A percentile compares a stretch with the other conserved stretches of the same genome.
These are phyloP conservation scores for Suillus americanus DNA, from an alignment of 768 basidiomycete genomes.

Conservation along the genomic window DNA sequence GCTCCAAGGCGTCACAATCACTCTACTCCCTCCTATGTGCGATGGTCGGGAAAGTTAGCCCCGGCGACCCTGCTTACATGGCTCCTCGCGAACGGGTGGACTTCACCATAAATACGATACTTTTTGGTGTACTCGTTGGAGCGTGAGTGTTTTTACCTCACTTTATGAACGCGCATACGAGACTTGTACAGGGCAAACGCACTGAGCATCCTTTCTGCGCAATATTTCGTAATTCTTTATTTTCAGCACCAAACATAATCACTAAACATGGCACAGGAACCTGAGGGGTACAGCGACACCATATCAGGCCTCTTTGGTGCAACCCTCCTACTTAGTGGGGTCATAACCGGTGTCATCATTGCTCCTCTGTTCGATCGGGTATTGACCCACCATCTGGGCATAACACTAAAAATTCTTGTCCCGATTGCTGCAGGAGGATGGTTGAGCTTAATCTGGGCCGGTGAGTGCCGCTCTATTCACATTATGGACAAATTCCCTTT, in stretches of 20 bases:
- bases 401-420: conserved; percentile 56
- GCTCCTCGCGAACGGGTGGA: conserved; percentile 65
- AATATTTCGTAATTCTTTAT: conserved; percentile 57
- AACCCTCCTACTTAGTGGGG: conserved; percentile 67
- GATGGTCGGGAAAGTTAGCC: conserved; percentile 43
- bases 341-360: conserved; percentile 63
- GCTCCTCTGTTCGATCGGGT: conserved; percentile 82
- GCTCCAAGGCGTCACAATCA: conserved; percentile 56
- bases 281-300: conserved; percentile 67
- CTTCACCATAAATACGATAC: conserved; percentile 54
- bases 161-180: neutral
- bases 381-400: conserved; percentile 70
- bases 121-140: conserved; percentile 68
- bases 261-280: conserved; percentile 44
- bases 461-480: conserved; percentile 37
- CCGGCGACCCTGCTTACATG: conserved; percentile 52
- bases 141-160: conserved; percentile 43
- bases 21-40: conserved; percentile 55
- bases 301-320: conserved; percentile 71
- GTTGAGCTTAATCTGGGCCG: conserved; percentile 80
- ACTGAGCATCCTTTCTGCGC: conserved; percentile 63
- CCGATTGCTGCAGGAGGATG: conserved; percentile 64
- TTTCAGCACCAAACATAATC: neutral
- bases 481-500: neutral
- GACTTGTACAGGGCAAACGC: conserved; percentile 48